A percentile compares a stretch with the other conserved stretches of the same genome.
phyloP scores from a whole-genome alignment of 176 grass and related monocot genomes.

The Aechmea fasciata region DNA sequence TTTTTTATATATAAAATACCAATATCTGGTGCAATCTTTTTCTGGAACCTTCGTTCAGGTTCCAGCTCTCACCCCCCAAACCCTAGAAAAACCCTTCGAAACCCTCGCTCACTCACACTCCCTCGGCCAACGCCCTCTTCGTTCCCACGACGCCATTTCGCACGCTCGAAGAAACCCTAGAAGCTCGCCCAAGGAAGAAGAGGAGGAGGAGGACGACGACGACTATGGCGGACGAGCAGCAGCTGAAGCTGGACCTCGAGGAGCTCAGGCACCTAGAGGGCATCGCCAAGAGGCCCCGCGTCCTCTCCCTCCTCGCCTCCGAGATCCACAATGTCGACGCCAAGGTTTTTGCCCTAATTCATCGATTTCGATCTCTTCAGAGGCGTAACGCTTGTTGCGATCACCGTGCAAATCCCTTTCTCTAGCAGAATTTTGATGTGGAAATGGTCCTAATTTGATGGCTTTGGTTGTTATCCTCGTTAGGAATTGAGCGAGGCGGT shows the following conservation, averaged over 20 bases:
- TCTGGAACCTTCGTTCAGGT: too few species aligned
- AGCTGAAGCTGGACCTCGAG: constrained; percentile 59
- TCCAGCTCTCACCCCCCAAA: too few species aligned
- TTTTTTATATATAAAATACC: too few species aligned
- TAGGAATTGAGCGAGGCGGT: too few species aligned
- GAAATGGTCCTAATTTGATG: not conserved
- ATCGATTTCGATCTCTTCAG: not conserved
- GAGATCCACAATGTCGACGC: constrained; percentile 64
- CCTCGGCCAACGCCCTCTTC: too few species aligned
- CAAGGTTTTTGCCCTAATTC: constrained; percentile 28
- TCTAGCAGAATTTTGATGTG: too few species aligned
- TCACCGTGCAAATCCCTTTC: too few species aligned
- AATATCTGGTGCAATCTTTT: too few species aligned
- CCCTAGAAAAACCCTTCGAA: too few species aligned
- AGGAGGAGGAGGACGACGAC: not conserved
- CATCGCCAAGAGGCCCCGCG: constrained; percentile 56
- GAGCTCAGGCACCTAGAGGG: constrained; percentile 62
- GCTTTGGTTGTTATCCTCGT: not conserved
- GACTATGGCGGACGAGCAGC: constrained; percentile 38
- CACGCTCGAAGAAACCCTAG: too few species aligned
- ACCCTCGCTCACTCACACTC: too few species aligned
- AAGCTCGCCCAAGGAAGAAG: not conserved
- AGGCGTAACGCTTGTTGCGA: not conserved
- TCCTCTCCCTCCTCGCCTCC: constrained; percentile 49
- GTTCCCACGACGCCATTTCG: too few species aligned